Conservation (phyloP, 768 basidiomycete genomes). For the Suillus subluteus region DNA sequence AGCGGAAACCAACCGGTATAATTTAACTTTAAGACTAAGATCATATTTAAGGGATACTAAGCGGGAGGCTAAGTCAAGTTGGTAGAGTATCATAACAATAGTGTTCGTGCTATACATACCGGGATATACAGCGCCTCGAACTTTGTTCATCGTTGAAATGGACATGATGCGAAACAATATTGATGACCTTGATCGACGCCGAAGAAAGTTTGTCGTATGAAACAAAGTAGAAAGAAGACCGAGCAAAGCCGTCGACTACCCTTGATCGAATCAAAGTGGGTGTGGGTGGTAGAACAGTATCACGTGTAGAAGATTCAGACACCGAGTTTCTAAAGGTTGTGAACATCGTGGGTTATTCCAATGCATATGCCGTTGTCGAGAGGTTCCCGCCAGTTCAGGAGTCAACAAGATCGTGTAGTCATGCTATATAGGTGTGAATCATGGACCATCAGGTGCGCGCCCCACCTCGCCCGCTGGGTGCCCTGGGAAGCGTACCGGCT, state of each 20-base stretch:
- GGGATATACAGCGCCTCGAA: neutral
- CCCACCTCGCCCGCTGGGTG: neutral
- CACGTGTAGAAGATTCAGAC: too few species aligned
- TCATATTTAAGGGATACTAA: neutral
- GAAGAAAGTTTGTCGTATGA: neutral
- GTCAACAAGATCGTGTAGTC: too few species aligned
- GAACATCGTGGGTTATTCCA: neutral
- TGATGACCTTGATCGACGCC: neutral
- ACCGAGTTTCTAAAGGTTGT: too few species aligned
- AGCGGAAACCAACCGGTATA: neutral
- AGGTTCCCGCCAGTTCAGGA: neutral
- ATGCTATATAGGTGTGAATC: too few species aligned
- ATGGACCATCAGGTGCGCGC: neutral
- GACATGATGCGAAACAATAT: neutral
- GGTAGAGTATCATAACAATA: neutral
- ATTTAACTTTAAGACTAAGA: neutral
- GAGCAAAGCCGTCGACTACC: neutral
- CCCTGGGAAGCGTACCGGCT: neutral
- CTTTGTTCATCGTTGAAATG: neutral
- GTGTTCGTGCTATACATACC: neutral
- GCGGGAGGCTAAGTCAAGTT: neutral
- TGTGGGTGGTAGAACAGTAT: neutral
- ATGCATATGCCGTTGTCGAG: neutral
- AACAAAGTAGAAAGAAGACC: neutral
- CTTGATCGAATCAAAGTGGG: neutral